Conservation (phyloP, 1,284 basidiomycete species). For the Anthracocystis setariae region DNA sequence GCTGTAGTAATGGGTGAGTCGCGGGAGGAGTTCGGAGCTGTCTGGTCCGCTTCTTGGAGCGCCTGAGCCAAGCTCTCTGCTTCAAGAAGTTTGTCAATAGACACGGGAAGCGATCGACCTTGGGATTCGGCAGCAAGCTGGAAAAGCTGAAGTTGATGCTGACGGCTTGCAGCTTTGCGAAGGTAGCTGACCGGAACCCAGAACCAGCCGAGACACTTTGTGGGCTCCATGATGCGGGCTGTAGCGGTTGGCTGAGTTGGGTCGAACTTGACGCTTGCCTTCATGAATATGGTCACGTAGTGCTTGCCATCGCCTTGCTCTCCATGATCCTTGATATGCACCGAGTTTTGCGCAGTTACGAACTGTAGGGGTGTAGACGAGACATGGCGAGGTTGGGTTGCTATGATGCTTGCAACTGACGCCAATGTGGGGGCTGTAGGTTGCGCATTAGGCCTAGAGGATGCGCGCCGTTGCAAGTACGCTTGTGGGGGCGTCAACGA, state of each 20-base stretch:
- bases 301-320: conserved; percentile 50
- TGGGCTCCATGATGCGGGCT: conserved; percentile 56
- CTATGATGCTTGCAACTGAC: neutral
- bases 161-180: conserved; percentile 22
- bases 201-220: conserved; percentile 62
- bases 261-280: conserved; percentile 30
- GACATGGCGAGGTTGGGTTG: neutral
- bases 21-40: neutral
- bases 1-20: conserved; percentile 10
- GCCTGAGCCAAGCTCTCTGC: conserved; percentile 46
- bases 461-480: conserved; percentile 14
- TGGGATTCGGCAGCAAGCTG: conserved; percentile 24
- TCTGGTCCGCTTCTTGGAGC: conserved; percentile 29
- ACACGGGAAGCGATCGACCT: conserved; percentile 43
- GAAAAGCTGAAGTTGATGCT: conserved; percentile 35
- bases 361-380: conserved; percentile 37
- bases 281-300: conserved; percentile 66
- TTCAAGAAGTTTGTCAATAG: conserved; percentile 46
- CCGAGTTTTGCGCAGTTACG: conserved; percentile 50
- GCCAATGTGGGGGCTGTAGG: conserved; percentile 15
- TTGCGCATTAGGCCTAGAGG: conserved; percentile 17
- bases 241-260: conserved; percentile 9
- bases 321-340: conserved; percentile 39
- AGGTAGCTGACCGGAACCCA: conserved; percentile 56
- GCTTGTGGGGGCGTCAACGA: conserved; percentile 9